These are phyloP conservation scores for Quercus phellos DNA, from an alignment of 331 rosid genomes.

Conservation along the genomic window DNA sequence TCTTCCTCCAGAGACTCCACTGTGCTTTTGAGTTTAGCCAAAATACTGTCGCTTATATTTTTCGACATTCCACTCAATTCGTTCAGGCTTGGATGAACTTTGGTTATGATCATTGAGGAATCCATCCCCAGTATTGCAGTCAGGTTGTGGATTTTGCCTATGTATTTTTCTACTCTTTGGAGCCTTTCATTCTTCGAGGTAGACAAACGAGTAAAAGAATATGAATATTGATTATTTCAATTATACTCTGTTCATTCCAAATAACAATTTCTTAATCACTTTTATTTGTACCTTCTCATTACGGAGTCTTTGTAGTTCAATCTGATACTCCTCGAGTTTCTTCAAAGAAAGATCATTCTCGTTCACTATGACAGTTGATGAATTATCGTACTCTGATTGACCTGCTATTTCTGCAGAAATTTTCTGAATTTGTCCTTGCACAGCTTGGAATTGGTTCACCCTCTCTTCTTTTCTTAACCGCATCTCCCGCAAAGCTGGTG, in stretches of 20 bases:
- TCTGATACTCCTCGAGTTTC: conserved; percentile 82
- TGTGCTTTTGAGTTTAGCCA: conserved; percentile 61
- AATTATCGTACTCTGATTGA: conserved; percentile 37
- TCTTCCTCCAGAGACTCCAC: conserved; percentile 79
- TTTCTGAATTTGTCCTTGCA: conserved; percentile 71
- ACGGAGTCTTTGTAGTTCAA: conserved; percentile 65
- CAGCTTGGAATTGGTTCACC: conserved; percentile 64
- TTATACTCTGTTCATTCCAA: background rate
- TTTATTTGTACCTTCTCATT: conserved; percentile 66
- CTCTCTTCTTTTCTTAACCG: conserved; percentile 80
- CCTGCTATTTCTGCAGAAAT: conserved; percentile 85
- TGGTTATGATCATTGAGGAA: conserved; percentile 57
- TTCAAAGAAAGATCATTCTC: conserved; percentile 86
- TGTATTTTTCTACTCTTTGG: conserved; percentile 59
- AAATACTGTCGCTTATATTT: conserved; percentile 61
- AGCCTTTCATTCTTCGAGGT: conserved; percentile 73
- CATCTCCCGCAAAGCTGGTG: conserved; percentile 85
- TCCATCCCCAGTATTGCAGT: conserved; percentile 84
- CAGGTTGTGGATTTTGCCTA: conserved; percentile 54
- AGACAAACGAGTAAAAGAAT: conserved; percentile 13
- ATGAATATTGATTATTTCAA: conserved; percentile 19
- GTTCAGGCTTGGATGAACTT: conserved; percentile 84
- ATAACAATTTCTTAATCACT: conserved; percentile 12
- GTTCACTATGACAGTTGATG: conserved; percentile 42
- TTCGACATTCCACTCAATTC: conserved; percentile 64